These are phyloP conservation scores for Collybia mongolica DNA, from an alignment of 768 basidiomycete genomes.

Conservation along the genomic window DNA sequence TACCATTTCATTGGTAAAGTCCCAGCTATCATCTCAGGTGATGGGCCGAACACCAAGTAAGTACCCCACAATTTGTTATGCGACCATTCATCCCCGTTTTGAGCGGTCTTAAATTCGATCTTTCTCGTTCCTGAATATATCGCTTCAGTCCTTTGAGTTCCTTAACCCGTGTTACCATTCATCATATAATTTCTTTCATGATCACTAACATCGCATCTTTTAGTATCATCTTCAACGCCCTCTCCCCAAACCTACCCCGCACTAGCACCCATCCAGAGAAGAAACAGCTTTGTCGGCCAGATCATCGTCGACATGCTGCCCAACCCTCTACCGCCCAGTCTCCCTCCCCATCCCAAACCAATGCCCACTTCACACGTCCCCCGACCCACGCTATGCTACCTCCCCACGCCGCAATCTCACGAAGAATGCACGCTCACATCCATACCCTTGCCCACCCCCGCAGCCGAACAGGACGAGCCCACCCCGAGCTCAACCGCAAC, in stretches of 20 bases:
- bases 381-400: neutral
- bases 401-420: neutral
- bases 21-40: too few species aligned
- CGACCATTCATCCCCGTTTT: neutral
- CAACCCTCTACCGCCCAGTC: constrained; percentile 24
- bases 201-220: too few species aligned
- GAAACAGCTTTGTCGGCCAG: constrained; percentile 17
- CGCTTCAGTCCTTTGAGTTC: neutral
- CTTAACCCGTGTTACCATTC: neutral
- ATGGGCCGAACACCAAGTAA: too few species aligned
- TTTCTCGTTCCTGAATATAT: too few species aligned
- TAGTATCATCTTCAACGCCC: too few species aligned
- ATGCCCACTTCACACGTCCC: constrained; percentile 5
- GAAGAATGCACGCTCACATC: neutral
- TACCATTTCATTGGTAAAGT: neutral
- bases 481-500: neutral
- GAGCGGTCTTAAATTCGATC: neutral
- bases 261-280: neutral
- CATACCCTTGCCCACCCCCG: neutral
- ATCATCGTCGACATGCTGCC: constrained; percentile 64
- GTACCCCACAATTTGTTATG: neutral
- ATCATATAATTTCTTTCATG: neutral
- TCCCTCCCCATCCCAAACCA: constrained; percentile 12
- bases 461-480: neutral
- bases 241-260: too few species aligned